Percentiles rank a stretch among this genome's conserved stretches.
These are phyloP conservation scores for Sugiyamaella chiloensis DNA, from an alignment of 805 yeast species.

Conservation along the genomic window DNA sequence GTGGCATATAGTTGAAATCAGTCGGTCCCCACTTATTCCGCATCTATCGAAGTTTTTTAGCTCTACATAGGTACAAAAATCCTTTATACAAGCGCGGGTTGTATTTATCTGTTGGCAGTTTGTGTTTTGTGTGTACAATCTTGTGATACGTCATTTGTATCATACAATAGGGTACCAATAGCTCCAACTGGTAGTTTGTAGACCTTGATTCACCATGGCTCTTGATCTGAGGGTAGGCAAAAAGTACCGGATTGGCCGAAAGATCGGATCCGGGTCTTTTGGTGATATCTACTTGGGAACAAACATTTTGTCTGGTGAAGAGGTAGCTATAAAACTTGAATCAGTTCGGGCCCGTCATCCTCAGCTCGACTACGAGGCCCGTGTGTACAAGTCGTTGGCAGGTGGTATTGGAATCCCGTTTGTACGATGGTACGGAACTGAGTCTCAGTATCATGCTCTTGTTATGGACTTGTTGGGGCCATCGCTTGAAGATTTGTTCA, in stretches of 20 bases:
- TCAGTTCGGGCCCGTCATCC: slow-evolving; percentile 91
- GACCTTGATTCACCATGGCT: no score
- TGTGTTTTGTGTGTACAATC: no score
- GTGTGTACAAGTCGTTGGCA: slow-evolving; percentile 87
- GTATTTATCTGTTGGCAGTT: no score
- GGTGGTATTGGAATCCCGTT: slow-evolving; percentile 98
- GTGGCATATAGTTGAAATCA: no score
- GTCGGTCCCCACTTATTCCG: no score
- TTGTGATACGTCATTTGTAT: no score
- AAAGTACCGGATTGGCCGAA: slow-evolving; percentile 89
- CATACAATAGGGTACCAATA: no score
- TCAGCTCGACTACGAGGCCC: slow-evolving; percentile 93
- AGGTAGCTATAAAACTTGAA: slow-evolving; percentile 94
- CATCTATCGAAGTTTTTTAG: no score
- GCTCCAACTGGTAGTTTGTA: no score
- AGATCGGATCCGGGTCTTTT: slow-evolving; percentile 95
- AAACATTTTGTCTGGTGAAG: slow-evolving; percentile 93
- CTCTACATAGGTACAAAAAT: no score
- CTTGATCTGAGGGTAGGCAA: slow-evolving; percentile 85
- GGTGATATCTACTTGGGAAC: slow-evolving; percentile 95
- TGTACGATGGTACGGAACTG: slow-evolving; percentile 95
- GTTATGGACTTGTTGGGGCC: slow-evolving; percentile 96
- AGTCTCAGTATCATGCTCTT: slow-evolving; percentile 94
- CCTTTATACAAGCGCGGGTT: no score
- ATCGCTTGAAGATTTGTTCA: slow-evolving; percentile 89